phyloP scores from a whole-genome alignment of 371 early-diverging fungal species.

The Mortierella sp. region DNA sequence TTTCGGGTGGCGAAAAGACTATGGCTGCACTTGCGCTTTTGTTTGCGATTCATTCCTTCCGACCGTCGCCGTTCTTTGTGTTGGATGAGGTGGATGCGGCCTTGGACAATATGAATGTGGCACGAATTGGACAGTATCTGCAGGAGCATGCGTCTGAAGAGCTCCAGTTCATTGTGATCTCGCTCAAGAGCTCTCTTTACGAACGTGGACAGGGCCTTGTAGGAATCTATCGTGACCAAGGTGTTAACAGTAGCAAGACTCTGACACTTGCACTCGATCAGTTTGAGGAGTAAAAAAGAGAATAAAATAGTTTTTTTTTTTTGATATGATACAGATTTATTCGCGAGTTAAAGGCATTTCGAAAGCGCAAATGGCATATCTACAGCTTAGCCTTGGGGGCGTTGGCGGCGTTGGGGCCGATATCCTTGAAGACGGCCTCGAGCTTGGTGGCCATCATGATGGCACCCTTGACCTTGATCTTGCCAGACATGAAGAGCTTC shows the following conservation, averaged over 20 bases:
- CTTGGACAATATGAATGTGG: slow-evolving; percentile 97
- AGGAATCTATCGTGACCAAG: slow-evolving; percentile 96
- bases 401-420: slow-evolving; percentile 21
- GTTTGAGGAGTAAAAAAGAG: slow-evolving; percentile 44
- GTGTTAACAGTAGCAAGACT: slow-evolving; percentile 81
- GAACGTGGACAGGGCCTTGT: slow-evolving; percentile 96
- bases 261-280: slow-evolving; percentile 75
- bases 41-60: slow-evolving; percentile 97
- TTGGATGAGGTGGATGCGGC: slow-evolving; percentile 99
- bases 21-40: slow-evolving; percentile 97
- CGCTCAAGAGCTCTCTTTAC: slow-evolving; percentile 95
- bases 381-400: slow-evolving; percentile 67
- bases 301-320: background rate
- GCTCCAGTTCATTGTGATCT: slow-evolving; percentile 98
- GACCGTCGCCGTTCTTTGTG: slow-evolving; percentile 99
- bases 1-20: slow-evolving; percentile 99
- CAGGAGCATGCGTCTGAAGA: slow-evolving; percentile 65
- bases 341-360: too few relatives aligned
- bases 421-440: slow-evolving; percentile 59
- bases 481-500: slow-evolving; percentile 85
- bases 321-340: too few relatives aligned
- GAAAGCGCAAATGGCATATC: slow-evolving; percentile 8
- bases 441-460: slow-evolving; percentile 83
- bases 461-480: slow-evolving; percentile 89
- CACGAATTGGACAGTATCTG: slow-evolving; percentile 92